Conservation (phyloP, 2,329 filamentous ascomycete genomes). For the Colletotrichum magnum region DNA sequence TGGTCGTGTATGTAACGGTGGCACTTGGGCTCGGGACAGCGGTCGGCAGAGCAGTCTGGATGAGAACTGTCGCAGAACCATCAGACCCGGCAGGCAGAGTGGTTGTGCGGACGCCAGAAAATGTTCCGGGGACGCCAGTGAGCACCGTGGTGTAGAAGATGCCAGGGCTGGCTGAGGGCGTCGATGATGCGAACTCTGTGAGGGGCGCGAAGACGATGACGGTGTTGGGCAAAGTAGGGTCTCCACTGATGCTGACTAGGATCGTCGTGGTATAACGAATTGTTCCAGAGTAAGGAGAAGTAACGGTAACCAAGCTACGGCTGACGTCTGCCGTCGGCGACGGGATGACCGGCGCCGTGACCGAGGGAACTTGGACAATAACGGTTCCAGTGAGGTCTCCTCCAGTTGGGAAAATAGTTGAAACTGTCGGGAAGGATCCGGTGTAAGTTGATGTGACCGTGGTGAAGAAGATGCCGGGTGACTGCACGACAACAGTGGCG, state of each 20-base stretch:
- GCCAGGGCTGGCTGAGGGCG: neutral
- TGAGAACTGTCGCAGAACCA: too few species aligned
- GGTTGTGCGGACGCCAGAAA: slow-evolving; percentile 4
- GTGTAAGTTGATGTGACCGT: slow-evolving; percentile 14
- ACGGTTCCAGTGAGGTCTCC: slow-evolving; percentile 16
- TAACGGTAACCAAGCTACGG: slow-evolving; percentile 10
- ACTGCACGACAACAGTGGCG: slow-evolving; percentile 17
- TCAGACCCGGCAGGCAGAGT: slow-evolving; percentile 15
- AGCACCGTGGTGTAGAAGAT: slow-evolving; percentile 15
- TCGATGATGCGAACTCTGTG: neutral
- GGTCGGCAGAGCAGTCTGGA: neutral
- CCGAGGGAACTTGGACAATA: slow-evolving; percentile 12
- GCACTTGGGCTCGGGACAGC: slow-evolving; percentile 1
- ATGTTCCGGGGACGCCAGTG: slow-evolving; percentile 8
- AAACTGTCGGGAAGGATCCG: slow-evolving; percentile 1
- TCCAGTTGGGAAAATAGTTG: slow-evolving; percentile 12
- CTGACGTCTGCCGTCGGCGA: neutral
- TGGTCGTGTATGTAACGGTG: neutral
- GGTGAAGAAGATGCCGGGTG: slow-evolving; percentile 13
- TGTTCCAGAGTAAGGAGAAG: slow-evolving; percentile 14
- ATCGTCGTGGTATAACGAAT: slow-evolving; percentile 11
- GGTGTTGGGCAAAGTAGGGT: neutral
- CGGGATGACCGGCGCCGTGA: neutral
- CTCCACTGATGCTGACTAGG: slow-evolving; percentile 11
- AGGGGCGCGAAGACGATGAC: slow-evolving; percentile 13